These are phyloP conservation scores for Lasiosphaeria ovina DNA, from an alignment of 495 filamentous ascomycete genomes.

Conservation along the genomic window DNA sequence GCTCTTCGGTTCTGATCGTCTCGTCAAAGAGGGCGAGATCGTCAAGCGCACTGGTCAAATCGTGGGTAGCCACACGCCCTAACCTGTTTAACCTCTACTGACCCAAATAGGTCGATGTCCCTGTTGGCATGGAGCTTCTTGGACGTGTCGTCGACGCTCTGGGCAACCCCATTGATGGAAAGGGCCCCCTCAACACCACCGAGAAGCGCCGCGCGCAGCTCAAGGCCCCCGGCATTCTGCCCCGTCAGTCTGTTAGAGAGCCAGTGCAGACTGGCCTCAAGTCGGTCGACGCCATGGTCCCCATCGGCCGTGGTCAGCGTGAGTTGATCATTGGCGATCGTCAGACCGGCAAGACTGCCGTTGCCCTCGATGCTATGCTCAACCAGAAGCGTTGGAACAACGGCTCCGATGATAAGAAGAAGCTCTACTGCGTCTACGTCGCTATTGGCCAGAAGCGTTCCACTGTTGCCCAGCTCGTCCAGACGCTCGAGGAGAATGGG, in stretches of 20 bases:
- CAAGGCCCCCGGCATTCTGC: slow-evolving; percentile 98
- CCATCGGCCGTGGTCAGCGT: slow-evolving; percentile 99
- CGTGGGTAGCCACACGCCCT: slow-evolving; percentile 56
- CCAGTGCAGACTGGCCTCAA: slow-evolving; percentile 99
- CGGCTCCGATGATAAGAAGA: slow-evolving; percentile 83
- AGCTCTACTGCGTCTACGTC: slow-evolving; percentile 99
- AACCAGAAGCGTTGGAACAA: slow-evolving; percentile 99
- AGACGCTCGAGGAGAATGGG: slow-evolving; percentile 99
- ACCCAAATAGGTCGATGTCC: slow-evolving; percentile 80
- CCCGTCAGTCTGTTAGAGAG: slow-evolving; percentile 94
- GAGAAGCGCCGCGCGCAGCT: slow-evolving; percentile 96
- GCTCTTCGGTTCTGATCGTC: slow-evolving; percentile 99
- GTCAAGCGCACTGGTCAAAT: slow-evolving; percentile 99
- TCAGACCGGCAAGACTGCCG: slow-evolving; percentile 99
- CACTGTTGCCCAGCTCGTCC: slow-evolving; percentile 97
- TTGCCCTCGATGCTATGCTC: slow-evolving; percentile 96
- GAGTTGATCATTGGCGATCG: slow-evolving; percentile 99
- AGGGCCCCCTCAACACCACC: slow-evolving; percentile 89
- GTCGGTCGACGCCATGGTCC: slow-evolving; percentile 99
- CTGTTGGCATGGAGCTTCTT: slow-evolving; percentile 87
- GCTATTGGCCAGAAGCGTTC: slow-evolving; percentile 99
- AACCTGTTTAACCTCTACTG: slow-evolving; percentile 9
- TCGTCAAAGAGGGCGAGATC: slow-evolving; percentile 98
- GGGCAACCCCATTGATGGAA: slow-evolving; percentile 98
- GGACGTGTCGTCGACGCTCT: slow-evolving; percentile 98